Conservation (phyloP, 768 basidiomycete species). For the Botryobasidium botryosum region DNA sequence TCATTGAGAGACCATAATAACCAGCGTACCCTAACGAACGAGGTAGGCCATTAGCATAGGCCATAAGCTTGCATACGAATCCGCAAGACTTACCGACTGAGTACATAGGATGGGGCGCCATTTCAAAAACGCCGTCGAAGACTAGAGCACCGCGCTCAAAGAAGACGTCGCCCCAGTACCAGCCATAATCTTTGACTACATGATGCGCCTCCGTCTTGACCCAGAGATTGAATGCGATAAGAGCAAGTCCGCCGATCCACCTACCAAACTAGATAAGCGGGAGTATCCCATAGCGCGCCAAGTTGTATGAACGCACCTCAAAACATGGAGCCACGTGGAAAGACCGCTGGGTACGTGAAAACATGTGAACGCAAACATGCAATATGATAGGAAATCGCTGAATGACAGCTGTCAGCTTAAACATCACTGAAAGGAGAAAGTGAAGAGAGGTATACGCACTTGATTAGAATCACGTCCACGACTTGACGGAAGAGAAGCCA, state of each 20-base stretch:
- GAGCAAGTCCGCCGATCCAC: constrained; percentile 70
- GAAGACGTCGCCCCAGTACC: constrained; percentile 93
- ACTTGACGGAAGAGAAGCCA: constrained; percentile 92
- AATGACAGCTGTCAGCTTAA: no score
- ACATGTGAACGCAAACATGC: constrained; percentile 87
- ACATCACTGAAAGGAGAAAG: neutral
- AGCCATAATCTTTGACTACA: constrained; percentile 95
- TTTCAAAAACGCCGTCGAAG: constrained; percentile 95
- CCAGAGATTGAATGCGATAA: constrained; percentile 95
- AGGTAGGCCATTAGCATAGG: neutral
- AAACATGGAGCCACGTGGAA: constrained; percentile 51
- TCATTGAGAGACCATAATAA: constrained; percentile 88
- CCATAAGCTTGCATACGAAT: constrained; percentile 3
- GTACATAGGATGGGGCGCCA: constrained; percentile 92
- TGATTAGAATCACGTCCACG: constrained; percentile 93
- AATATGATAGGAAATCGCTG: constrained; percentile 90
- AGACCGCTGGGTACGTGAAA: constrained; percentile 73
- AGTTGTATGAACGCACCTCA: constrained; percentile 35
- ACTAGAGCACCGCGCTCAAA: constrained; percentile 86
- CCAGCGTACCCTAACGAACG: constrained; percentile 64
- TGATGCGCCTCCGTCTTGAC: constrained; percentile 96
- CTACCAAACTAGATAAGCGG: constrained; percentile 22
- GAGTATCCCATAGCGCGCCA: neutral
- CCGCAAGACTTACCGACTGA: constrained; percentile 65
- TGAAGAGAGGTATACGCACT: constrained; percentile 34